Evolutionary conservation across 2,329 filamentous ascomycete species (phyloP), one percentile per base, ranked within the genome.

Genomic region (Cordyceps fumosorosea): DNA sequence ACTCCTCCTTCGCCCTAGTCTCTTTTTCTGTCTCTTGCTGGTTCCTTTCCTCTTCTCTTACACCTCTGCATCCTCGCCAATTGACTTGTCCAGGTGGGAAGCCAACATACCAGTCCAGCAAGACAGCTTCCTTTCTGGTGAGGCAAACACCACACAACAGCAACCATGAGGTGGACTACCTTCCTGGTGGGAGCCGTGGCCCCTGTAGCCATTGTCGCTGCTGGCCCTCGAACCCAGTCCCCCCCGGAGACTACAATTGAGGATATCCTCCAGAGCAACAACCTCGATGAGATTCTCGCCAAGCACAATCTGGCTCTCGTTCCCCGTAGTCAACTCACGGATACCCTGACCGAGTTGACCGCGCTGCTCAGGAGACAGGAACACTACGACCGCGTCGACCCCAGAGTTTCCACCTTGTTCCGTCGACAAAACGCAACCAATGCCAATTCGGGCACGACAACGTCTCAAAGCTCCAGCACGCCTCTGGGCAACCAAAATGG

Each of bases 221-320:
- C 70, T 8, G 68, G 65, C 32, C 65, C 65, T 24, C 56, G 62
- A 26, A 67, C 69, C 1, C 64, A 65, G 18, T 71, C 71, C 18
- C 63, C 68, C 8, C 69, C 71, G 24, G 75, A 77, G 56, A 60
- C 75, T 14, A 71, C 76, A 12, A 72, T 79, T 24, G 75, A 76
- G n/a, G 75, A 75, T 42, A 67, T 76, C 45, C 67, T 80, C 44
- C 73, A 73, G 52, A 78, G 72, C 66, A 74, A 79, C 66, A 77
- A 77, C 20, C 73, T 79, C 24, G 76, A 76, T 24, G 75, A 75
- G 51, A 66, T 76, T 51, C 67, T 80, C 47, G 74, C 73, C 50
- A 79, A 73, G 67, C 76, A 79, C 66, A 77, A 78, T 59, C 69
- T 79, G 37, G 77, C 74, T 32, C 67, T 79, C 56, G 77, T 79